Base-by-base conservation (phyloP, 441 rosid genomes). In the Cnidoscolus chayamansa region DNA sequence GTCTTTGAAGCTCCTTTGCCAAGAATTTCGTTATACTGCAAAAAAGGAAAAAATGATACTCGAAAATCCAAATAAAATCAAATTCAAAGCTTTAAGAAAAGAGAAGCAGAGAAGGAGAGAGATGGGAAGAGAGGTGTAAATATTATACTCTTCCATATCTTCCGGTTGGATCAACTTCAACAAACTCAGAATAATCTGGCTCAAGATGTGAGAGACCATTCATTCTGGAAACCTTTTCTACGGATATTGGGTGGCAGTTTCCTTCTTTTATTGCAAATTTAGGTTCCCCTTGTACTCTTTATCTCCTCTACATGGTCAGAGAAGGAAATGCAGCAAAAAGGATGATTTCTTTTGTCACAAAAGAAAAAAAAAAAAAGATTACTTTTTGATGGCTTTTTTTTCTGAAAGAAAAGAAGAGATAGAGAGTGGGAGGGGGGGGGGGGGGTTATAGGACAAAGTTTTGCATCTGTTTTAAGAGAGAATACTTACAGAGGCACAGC, bases 131-230 rank as follows among this genome's bases (percentile, higher is more conserved):
- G 63, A 60, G 53, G 40, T 58, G 59, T 1, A 61, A 10, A 47
- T 3, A 55, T 85, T 12, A 47, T 85, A 94, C 99, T 80, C 98
- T 90, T 80, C 98, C 96, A 83, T 95, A 95, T 92, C 99, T 91
- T 81, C 99, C 96, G 59, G 98, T 86, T 67, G 99, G 98, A 91
- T 95, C 99, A 86, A 90, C 95, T 84, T 93, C 99, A 80, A 95
- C 89, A 84, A 91, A 95, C 80, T 90, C 97, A 74, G 86, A 82
- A 75, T 67, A 75, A 66, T 84, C 90, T 73, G 77, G 76, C 40
- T 82, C 86, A 59, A 72, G 77, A 71, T 60, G 81, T 56, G 81
- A 56, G 54, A 78, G 81, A 79, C 81, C 87, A 79, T 83, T 86
- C 94, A 89, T 89, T 74, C 73, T 86, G 71, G 75, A 63, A 62